These are phyloP conservation scores for Candida ascalaphidarum DNA, from an alignment of 805 yeast genomes.

Conservation along the genomic window DNA sequence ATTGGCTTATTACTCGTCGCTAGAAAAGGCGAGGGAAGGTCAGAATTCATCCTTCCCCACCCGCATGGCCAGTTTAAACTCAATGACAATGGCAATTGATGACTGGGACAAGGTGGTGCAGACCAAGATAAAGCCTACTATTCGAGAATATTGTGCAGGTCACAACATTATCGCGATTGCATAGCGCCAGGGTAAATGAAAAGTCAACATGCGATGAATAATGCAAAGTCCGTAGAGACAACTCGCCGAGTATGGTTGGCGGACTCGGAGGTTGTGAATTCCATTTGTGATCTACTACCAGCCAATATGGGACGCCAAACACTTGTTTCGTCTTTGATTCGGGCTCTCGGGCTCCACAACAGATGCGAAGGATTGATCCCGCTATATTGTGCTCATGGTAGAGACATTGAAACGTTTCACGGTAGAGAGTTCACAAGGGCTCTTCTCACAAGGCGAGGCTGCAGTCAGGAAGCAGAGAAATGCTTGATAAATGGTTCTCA, in stretches of 20 bases:
- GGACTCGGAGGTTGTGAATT: constrained; percentile 9
- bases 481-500: neutral
- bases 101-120: constrained; percentile 1
- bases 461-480: constrained; percentile 7
- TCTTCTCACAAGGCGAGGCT: constrained; percentile 20
- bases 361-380: constrained; percentile 15
- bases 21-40: constrained; percentile 3
- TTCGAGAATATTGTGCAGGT: neutral
- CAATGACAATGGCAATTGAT: constrained; percentile 1
- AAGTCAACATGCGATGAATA: no score
- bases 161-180: no score
- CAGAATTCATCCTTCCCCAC: constrained; percentile 1
- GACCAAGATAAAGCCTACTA: neutral
- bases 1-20: constrained; percentile 2
- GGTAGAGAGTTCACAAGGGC: constrained; percentile 30
- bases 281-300: constrained; percentile 37
- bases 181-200: no score
- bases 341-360: constrained; percentile 28
- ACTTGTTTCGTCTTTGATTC: constrained; percentile 31
- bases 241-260: constrained; percentile 13
- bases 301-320: constrained; percentile 45
- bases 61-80: constrained; percentile 3
- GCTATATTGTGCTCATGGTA: constrained; percentile 14
- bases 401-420: constrained; percentile 44
- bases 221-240: neutral